phyloP scores from a whole-genome alignment of 106 monocot species.

The Apostasia ramifera region DNA sequence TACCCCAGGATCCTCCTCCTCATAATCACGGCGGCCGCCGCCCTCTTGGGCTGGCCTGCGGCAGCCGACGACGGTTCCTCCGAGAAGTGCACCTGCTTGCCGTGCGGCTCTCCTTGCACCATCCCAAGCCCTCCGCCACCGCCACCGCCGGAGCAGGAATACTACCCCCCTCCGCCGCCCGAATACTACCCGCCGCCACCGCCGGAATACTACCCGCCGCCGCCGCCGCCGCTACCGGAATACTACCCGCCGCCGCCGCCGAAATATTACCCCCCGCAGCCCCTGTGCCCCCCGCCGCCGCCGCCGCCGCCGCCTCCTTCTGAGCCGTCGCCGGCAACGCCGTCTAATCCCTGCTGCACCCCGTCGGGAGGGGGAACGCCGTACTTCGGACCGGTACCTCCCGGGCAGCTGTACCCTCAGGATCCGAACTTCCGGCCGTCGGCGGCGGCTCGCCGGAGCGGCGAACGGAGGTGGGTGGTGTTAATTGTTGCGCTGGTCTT shows the following conservation, averaged over 20 bases:
- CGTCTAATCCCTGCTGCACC: constrained; percentile 5
- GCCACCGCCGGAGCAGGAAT: neutral
- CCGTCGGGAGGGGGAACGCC: neutral
- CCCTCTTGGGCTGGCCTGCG: neutral
- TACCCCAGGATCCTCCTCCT: neutral
- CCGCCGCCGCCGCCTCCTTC: neutral
- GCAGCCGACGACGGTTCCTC: neutral
- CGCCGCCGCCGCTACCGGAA: neutral
- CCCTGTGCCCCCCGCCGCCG: neutral
- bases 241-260: neutral
- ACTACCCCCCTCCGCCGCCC: constrained; percentile 3
- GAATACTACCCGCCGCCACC: neutral
- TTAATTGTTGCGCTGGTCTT: neutral
- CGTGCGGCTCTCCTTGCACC: constrained; percentile 3
- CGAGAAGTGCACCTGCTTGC: constrained; percentile 8
- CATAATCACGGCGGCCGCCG: neutral
- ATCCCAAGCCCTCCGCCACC: neutral
- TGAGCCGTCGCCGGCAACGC: neutral
- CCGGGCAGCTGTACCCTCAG: constrained; percentile 7
- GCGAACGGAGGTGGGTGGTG: neutral
- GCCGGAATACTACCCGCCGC: neutral
- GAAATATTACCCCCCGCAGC: neutral
- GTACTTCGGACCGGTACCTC: constrained; percentile 1
- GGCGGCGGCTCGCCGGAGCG: neutral
- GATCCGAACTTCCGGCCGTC: neutral